phyloP scores from a whole-genome alignment of 139 green algal species.

The Tetraselmis chui region DNA sequence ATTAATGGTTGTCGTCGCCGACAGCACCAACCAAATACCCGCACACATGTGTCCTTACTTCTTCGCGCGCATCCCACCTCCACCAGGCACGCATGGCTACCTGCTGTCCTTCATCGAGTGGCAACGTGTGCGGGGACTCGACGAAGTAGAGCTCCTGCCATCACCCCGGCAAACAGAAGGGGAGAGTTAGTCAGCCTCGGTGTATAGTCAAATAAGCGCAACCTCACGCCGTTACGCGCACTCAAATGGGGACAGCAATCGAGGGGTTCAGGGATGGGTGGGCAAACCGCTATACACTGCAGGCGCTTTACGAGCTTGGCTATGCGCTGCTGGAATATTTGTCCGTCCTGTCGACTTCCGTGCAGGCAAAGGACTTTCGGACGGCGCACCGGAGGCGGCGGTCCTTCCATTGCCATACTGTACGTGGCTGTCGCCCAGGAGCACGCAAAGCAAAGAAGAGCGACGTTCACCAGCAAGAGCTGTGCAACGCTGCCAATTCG shows the following conservation, averaged over 20 bases:
- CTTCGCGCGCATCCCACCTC: conserved; percentile 3
- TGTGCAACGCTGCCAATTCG: too few relatives aligned
- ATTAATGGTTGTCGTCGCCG: background rate
- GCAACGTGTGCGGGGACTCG: conserved; percentile 31
- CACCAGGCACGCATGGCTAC: conserved; percentile 40
- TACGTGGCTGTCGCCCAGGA: too few relatives aligned
- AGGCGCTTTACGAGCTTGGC: conserved; percentile 24
- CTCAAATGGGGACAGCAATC: background rate
- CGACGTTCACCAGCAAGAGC: too few relatives aligned
- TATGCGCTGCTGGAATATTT: conserved; percentile 33
- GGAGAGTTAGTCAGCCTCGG: background rate
- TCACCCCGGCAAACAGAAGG: too few relatives aligned
- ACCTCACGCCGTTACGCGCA: background rate
- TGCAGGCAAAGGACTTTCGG: conserved; percentile 38
- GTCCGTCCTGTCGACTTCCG: conserved; percentile 33
- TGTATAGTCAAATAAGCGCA: background rate
- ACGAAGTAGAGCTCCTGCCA: conserved; percentile 34
- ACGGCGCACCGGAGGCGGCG: background rate
- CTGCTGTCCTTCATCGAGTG: conserved; percentile 22
- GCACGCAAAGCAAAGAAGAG: too few relatives aligned
- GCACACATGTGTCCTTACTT: background rate
- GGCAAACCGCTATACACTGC: conserved; percentile 17
- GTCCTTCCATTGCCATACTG: too few relatives aligned
- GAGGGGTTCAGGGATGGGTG: background rate
- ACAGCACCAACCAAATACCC: background rate